Evolutionary conservation across 768 basidiomycete species (phyloP), one percentile per base, ranked within the genome.

Genomic region (Hortiboletus campestris): DNA sequence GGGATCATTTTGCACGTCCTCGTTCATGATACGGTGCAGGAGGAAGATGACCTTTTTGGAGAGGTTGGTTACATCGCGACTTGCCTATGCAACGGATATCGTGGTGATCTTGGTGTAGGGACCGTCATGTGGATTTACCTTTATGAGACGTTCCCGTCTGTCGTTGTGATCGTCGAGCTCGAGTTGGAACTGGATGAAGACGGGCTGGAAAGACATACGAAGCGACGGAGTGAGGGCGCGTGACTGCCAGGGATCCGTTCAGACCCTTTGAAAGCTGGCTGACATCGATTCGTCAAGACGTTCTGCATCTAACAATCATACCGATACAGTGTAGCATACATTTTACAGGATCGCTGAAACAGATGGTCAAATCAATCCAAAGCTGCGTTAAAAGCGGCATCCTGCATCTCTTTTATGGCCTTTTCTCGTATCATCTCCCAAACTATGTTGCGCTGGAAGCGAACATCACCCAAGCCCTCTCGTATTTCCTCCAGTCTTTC

Each of bases 11-110:
- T 63, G 48, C 17, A 65, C 67, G 16, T 76, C 74, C 51, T 81
- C 80, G 35, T 75, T 77, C 61, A 80, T 72, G 55, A 86, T 74
- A 47, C 94, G 88, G 66, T 98, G 96, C 5, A 98, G 78, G 39
- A 92, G 84, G 68, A 98, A 98, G 59, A 99, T 98, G 60, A 85
- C 78, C 73, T 92, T 95, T 72, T 99, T 99, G 49, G 94, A 93
- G 35, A 90, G 78, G 62, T 86, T 90, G 25, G 95, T 98, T 48
- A 93, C 82, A 72, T 97, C 94, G 35, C 96, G 85, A 67, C 85
- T 88, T 38, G 82, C 79, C 90, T 92, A 69, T 43, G 45, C 46
- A 31, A 29, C 25, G 17, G 49, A n/a, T 8, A 19, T 31, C 35
- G 34, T 31, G 12, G 11, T 8, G 50, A 51, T 38, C 36, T n/a